Evolutionary conservation across 1,139 yeast genomes (phyloP).

Genomic region (Meyerozyma athensensis): DNA sequence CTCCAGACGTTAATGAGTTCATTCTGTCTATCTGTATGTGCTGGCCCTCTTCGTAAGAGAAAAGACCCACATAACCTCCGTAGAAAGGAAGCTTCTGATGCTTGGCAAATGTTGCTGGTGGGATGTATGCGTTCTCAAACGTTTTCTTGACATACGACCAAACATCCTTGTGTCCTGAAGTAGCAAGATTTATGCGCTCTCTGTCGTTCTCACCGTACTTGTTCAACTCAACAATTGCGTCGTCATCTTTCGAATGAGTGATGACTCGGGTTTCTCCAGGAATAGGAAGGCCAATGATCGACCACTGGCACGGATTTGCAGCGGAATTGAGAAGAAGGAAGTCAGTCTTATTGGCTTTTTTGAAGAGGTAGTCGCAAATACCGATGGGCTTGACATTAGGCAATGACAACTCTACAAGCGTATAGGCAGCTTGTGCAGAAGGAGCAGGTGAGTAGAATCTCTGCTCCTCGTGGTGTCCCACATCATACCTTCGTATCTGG

Average conservation of each 20-base stretch:
- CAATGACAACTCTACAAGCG: neutral
- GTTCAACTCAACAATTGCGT: conserved; percentile 17
- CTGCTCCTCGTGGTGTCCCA: conserved; percentile 1
- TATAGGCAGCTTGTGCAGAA: neutral
- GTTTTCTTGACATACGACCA: conserved; percentile 24
- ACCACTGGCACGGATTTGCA: conserved; percentile 78
- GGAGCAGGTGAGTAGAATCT: neutral
- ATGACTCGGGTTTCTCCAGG: conserved; percentile 49
- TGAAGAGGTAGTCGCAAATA: conserved; percentile 44
- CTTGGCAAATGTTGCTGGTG: conserved; percentile 16
- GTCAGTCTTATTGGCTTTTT: conserved; percentile 21
- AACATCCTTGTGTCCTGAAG: conserved; percentile 5
- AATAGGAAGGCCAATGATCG: conserved; percentile 74
- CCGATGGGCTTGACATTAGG: conserved; percentile 28
- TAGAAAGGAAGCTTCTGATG: conserved; percentile 56
- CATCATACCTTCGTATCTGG: conserved; percentile 2
- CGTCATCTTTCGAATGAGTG: conserved; percentile 56
- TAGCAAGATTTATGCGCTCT: conserved; percentile 6
- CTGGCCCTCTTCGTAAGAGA: conserved; percentile 83
- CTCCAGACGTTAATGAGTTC: conserved; percentile 24
- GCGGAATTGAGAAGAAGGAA: conserved; percentile 70
- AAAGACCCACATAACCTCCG: conserved; percentile 84
- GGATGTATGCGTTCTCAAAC: conserved; percentile 19
- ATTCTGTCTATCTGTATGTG: conserved; percentile 32
- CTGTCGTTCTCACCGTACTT: conserved; percentile 11